Evolutionary conservation across 352 stramenopile genomes (phyloP).

Genomic region (Phytophthora foliorum): DNA sequence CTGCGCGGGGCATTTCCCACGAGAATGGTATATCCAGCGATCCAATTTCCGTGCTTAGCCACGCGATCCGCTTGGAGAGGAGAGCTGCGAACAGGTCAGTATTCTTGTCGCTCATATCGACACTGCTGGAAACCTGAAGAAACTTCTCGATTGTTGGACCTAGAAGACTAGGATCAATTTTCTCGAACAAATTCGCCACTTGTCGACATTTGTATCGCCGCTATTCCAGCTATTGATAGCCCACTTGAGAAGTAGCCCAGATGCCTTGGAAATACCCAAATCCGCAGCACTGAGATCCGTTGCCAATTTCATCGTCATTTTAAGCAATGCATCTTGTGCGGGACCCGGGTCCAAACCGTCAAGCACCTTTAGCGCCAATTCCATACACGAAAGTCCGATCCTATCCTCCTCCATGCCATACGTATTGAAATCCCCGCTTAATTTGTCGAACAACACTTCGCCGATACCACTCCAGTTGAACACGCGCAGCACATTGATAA

Average conservation of each 20-base stretch:
- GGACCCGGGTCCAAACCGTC: neutral
- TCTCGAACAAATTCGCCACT: slow-evolving; percentile 1
- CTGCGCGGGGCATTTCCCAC: slow-evolving; percentile 15
- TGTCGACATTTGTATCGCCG: neutral
- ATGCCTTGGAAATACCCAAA: neutral
- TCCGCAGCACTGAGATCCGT: neutral
- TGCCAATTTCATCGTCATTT: neutral
- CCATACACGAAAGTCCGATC: neutral
- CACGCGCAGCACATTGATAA: neutral
- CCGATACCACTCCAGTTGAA: slow-evolving; percentile 24
- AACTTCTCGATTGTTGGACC: slow-evolving; percentile 1
- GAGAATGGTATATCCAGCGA: slow-evolving; percentile 12
- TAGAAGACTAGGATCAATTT: slow-evolving; percentile 2
- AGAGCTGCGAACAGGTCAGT: neutral
- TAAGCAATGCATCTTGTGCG: slow-evolving; percentile 3
- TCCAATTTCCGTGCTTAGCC: slow-evolving; percentile 10
- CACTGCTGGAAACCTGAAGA: neutral
- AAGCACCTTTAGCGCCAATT: slow-evolving; percentile 9
- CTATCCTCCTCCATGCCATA: neutral
- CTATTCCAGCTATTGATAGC: neutral
- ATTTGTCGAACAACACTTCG: neutral
- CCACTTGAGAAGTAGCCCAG: slow-evolving; percentile 13
- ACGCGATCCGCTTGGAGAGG: slow-evolving; percentile 3
- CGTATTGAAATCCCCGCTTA: neutral
- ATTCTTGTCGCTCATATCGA: neutral